phyloP scores from a whole-genome alignment of 257 asterid genomes.

The Orobanche coerulescens region DNA sequence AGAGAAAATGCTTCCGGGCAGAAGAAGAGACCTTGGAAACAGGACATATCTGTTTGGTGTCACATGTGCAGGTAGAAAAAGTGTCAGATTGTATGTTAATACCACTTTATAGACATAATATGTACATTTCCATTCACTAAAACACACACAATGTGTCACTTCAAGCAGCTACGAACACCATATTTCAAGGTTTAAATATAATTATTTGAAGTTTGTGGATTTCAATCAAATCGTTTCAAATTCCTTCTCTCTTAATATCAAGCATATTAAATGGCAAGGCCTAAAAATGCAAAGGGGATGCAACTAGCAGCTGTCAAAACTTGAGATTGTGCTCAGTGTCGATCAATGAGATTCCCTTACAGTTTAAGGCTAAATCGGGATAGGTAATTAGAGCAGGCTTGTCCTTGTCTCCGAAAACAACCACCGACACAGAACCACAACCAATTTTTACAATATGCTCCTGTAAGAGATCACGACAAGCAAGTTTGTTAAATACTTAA shows the following conservation, averaged over 20 bases:
- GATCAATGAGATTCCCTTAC: slow-evolving; percentile 42
- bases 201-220: background rate
- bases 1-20: slow-evolving; percentile 67
- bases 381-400: slow-evolving; percentile 90
- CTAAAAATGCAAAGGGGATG: slow-evolving; percentile 11
- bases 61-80: slow-evolving; percentile 27
- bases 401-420: slow-evolving; percentile 87
- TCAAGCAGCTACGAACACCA: slow-evolving; percentile 8
- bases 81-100: slow-evolving; percentile 29
- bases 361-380: slow-evolving; percentile 91
- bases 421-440: slow-evolving; percentile 66
- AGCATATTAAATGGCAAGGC: slow-evolving; percentile 5
- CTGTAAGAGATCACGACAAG: slow-evolving; percentile 40
- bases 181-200: background rate
- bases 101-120: slow-evolving; percentile 11
- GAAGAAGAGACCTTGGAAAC: slow-evolving; percentile 62
- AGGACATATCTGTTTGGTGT: slow-evolving; percentile 52
- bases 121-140: background rate
- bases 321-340: background rate
- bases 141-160: too few relatives aligned
- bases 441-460: slow-evolving; percentile 84
- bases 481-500: slow-evolving; percentile 25
- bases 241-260: too few relatives aligned
- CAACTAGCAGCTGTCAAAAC: slow-evolving; percentile 12
- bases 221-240: background rate